phyloP scores from a whole-genome alignment of 352 stramenopile genomes.

The Globisporangium camurandrum region DNA sequence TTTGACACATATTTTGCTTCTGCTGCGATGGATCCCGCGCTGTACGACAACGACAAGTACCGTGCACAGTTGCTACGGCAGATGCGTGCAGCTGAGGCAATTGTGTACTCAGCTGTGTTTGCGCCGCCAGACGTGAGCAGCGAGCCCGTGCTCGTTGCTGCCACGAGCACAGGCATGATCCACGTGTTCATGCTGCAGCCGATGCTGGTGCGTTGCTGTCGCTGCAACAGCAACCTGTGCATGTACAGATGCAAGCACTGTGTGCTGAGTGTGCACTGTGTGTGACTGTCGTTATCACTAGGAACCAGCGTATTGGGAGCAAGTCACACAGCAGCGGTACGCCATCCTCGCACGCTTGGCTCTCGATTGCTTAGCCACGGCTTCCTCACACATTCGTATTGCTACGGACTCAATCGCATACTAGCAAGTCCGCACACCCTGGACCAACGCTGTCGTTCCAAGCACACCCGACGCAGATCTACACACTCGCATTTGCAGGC shows the following conservation, averaged over 20 bases:
- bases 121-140: conserved; percentile 18
- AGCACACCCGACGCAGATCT: conserved; percentile 67
- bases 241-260: not conserved
- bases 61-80: conserved; percentile 38
- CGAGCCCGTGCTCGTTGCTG: conserved; percentile 47
- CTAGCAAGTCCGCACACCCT: conserved; percentile 31
- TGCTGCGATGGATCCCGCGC: conserved; percentile 38
- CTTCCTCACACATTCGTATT: not conserved
- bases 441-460: conserved; percentile 51
- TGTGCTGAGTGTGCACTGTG: not conserved
- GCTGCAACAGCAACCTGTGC: not conserved
- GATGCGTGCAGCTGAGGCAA: conserved; percentile 39
- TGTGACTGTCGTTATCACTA: not conserved
- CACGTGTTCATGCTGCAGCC: conserved; percentile 46
- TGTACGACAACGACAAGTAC: conserved; percentile 51
- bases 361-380: not conserved
- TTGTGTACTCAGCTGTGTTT: conserved; percentile 54
- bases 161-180: conserved; percentile 51
- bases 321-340: conserved; percentile 29
- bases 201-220: conserved; percentile 21
- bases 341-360: conserved; percentile 3
- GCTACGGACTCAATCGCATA: not conserved
- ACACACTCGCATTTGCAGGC: conserved; percentile 59
- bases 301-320: conserved; percentile 39
- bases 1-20: too few species aligned